phyloP scores from a whole-genome alignment of 2,329 filamentous ascomycete genomes.

The Diaporthe sp. region DNA sequence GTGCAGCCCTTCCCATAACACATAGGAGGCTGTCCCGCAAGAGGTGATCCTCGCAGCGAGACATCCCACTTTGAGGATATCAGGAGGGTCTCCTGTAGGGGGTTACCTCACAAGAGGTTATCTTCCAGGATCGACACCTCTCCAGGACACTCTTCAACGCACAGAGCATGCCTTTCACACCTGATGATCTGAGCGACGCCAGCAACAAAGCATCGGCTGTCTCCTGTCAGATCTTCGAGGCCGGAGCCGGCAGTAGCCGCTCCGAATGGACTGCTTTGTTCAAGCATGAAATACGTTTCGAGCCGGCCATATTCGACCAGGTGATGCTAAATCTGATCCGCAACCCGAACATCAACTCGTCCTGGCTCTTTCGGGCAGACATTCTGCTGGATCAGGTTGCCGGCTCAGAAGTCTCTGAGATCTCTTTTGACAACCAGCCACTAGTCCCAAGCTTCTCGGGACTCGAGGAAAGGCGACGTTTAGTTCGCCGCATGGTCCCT shows the following conservation, averaged over 20 bases:
- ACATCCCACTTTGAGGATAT: background rate
- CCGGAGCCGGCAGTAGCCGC: slow-evolving; percentile 52
- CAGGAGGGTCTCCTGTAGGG: background rate
- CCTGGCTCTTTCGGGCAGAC: slow-evolving; percentile 83
- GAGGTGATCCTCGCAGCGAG: background rate
- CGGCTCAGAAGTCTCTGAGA: slow-evolving; percentile 45
- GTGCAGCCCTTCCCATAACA: background rate
- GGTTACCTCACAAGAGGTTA: background rate
- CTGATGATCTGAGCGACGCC: slow-evolving; percentile 35
- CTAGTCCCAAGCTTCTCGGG: slow-evolving; percentile 60
- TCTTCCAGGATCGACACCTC: background rate
- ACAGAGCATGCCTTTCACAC: slow-evolving; percentile 38
- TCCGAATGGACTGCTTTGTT: slow-evolving; percentile 68
- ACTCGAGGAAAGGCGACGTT: slow-evolving; percentile 68
- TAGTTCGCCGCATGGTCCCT: slow-evolving; percentile 85
- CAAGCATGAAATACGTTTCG: slow-evolving; percentile 72
- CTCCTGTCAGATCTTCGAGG: slow-evolving; percentile 38
- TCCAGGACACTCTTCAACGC: slow-evolving; percentile 3
- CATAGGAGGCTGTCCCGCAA: background rate
- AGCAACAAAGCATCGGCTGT: slow-evolving; percentile 35
- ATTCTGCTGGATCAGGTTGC: slow-evolving; percentile 70
- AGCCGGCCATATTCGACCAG: slow-evolving; percentile 71
- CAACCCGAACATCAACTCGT: slow-evolving; percentile 85
- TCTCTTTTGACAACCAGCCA: slow-evolving; percentile 44
- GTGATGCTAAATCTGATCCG: slow-evolving; percentile 82